Percentiles rank a stretch among this genome's conserved stretches.
Evolutionary conservation across 2,329 filamentous ascomycete species (phyloP).

Genomic region (Ascochyta koolunga): DNA sequence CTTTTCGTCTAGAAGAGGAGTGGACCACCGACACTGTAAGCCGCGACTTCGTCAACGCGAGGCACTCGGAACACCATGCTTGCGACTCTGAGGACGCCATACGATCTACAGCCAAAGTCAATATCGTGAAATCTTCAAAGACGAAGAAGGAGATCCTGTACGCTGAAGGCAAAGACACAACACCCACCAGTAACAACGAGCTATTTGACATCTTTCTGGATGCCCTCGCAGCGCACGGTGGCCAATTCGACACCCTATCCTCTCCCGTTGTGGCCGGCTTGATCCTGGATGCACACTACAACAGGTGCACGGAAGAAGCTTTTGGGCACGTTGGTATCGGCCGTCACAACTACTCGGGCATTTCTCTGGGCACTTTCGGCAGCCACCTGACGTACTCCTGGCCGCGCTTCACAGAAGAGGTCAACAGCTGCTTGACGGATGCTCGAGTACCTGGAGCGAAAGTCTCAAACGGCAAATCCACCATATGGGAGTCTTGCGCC

Average conservation of each 20-base stretch:
- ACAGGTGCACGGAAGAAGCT: conserved; percentile 24
- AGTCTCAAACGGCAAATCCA: conserved; percentile 37
- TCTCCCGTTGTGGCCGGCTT: conserved; percentile 39
- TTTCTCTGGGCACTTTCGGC: conserved; percentile 36
- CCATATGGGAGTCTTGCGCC: conserved; percentile 55
- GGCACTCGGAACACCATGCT: conserved; percentile 5
- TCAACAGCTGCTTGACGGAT: conserved; percentile 43
- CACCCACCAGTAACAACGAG: conserved; percentile 1
- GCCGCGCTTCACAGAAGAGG: conserved; percentile 40
- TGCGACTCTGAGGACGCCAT: conserved; percentile 25
- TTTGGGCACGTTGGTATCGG: conserved; percentile 36
- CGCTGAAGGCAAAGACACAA: conserved; percentile 6
- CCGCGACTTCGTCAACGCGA: conserved; percentile 26
- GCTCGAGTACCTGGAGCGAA: conserved; percentile 45
- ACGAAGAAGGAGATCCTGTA: conserved; percentile 29
- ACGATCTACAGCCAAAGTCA: conserved; percentile 36
- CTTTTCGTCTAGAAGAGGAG: conserved; percentile 43
- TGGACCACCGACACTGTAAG: conserved; percentile 35
- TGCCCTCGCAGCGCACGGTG: conserved; percentile 32
- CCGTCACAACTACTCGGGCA: conserved; percentile 30
- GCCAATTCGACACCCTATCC: conserved; percentile 30
- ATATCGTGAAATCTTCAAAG: conserved; percentile 32
- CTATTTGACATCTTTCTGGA: conserved; percentile 32
- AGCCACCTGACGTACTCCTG: conserved; percentile 38
- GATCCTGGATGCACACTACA: conserved; percentile 41